Base-by-base conservation (phyloP, 192 early-diverging fungal species). In the Backusella parvicylindrica region DNA sequence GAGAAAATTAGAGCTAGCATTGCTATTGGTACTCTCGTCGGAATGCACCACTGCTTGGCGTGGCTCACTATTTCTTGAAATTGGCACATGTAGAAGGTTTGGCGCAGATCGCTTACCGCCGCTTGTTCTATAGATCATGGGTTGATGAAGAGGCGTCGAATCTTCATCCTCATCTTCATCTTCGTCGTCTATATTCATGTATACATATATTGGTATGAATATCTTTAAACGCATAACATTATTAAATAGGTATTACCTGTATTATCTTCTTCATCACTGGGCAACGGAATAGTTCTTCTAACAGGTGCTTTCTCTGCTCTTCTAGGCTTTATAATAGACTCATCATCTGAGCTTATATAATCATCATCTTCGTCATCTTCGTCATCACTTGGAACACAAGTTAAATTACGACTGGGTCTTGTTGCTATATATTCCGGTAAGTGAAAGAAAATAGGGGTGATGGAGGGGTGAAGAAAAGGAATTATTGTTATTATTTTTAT, bases 211-310 rank as follows among this genome's bases (percentile, higher is more conserved):
- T 68, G 6, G 1, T 21, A n/a, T 47, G 4, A 47, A 6, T 47
- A 1, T n/a, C 43, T 16, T 47, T 0, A 47, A 16, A 18, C 6
- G 18, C n/a, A 47, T n/a, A 47, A n/a, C 2, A 35, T 6, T 2
- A 35, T n/a, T 18, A 56, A 11, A 56, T 50, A 3, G 6, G 21
- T 33, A n/a, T 75, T 47, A 33, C 53, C 64, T 32, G 32, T 47
- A 66, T 68, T 72, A 23, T 78, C 72, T 38, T 78, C 77, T 30
- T 79, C 77, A 66, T 78, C 77, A 41, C 72, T 73, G 16, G 77
- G 72, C 40, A 73, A 47, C 4, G 73, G 73, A 40, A 43, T 73
- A 28, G 72, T 32, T 68, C 9, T 38, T 68, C 35, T 68, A 53
- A 36, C 31, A 16, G 30, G 43, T 15, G 28, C 8, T 7, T 31